phyloP scores from a whole-genome alignment of 163 green algal genomes.

The Scenedesmus sp. region DNA sequence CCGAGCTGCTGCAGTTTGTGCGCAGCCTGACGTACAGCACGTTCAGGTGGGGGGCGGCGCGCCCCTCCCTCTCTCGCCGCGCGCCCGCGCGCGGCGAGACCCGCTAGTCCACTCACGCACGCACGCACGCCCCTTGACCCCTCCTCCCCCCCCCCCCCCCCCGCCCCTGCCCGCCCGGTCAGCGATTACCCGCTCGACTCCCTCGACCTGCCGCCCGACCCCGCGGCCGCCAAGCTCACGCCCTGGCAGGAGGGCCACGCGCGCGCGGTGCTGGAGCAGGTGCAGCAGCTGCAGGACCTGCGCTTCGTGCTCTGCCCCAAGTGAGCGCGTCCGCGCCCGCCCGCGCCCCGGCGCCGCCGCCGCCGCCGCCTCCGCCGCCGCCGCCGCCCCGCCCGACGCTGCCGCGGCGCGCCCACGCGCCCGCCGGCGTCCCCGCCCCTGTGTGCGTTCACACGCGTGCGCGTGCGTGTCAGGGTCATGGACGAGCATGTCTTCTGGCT shows the following conservation, averaged over 20 bases:
- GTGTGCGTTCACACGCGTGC: not conserved
- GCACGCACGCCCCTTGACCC: too few species aligned
- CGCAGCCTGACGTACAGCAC: constrained; percentile 48
- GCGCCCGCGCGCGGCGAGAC: too few species aligned
- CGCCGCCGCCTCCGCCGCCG: too few species aligned
- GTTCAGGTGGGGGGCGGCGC: constrained; percentile 28
- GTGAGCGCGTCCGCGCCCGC: not conserved
- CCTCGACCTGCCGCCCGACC: constrained; percentile 20
- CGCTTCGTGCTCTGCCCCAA: constrained; percentile 48
- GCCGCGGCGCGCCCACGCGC: too few species aligned
- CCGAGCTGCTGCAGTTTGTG: constrained; percentile 45
- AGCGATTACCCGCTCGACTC: constrained; percentile 43
- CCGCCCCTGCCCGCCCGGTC: too few species aligned
- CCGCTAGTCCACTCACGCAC: too few species aligned
- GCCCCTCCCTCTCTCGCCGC: too few species aligned
- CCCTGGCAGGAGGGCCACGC: constrained; percentile 48
- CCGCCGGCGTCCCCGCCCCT: not conserved
- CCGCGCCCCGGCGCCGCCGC: too few species aligned
- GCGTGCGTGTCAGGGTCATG: constrained; percentile 46
- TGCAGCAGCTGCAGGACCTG: constrained; percentile 44
- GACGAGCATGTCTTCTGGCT: constrained; percentile 60
- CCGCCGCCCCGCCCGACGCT: too few species aligned
- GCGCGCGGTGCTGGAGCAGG: constrained; percentile 31
- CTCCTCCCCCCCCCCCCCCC: too few species aligned
- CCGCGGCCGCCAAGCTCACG: constrained; percentile 6